Evolutionary conservation across 1,139 yeast genomes (phyloP).

Genomic region (Debaryomyces singareniensis): DNA sequence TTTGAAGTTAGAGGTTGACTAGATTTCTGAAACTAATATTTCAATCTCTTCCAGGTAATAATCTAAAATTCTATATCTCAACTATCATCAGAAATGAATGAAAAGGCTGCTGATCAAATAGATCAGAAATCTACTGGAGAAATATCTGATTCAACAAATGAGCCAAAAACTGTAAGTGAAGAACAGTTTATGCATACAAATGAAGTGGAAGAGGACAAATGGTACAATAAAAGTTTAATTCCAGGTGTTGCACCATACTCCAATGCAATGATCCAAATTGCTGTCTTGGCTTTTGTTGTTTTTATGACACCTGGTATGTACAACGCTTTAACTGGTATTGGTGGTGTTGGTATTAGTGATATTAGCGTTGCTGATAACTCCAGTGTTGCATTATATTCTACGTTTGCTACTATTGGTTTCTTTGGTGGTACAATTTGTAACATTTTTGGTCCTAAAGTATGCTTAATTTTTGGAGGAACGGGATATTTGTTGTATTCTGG

Average conservation of each 20-base stretch:
- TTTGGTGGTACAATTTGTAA: slow-evolving; percentile 57
- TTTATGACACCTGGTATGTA: slow-evolving; percentile 56
- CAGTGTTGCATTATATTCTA: slow-evolving; percentile 48
- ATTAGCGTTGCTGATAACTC: slow-evolving; percentile 44
- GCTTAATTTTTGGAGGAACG: slow-evolving; percentile 47
- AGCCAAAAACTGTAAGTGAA: neutral
- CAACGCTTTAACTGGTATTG: slow-evolving; percentile 52
- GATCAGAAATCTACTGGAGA: neutral
- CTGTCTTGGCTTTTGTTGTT: slow-evolving; percentile 43
- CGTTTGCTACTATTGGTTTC: slow-evolving; percentile 54
- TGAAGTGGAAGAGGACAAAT: slow-evolving; percentile 9
- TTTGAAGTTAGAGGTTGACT: too few species aligned
- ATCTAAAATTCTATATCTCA: too few species aligned
- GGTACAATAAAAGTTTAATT: slow-evolving; percentile 33
- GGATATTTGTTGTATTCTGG: slow-evolving; percentile 54
- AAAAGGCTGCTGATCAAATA: neutral
- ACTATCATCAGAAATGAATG: too few species aligned
- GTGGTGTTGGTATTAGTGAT: slow-evolving; percentile 38
- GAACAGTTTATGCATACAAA: neutral
- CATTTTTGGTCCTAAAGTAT: slow-evolving; percentile 41
- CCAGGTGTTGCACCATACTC: slow-evolving; percentile 35
- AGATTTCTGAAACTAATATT: too few species aligned
- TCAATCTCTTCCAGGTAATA: too few species aligned
- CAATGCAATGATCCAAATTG: slow-evolving; percentile 37
- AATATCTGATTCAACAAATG: neutral